Evolutionary conservation across 495 filamentous ascomycete genomes (phyloP).

Genomic region (Lichina pygmaea): DNA sequence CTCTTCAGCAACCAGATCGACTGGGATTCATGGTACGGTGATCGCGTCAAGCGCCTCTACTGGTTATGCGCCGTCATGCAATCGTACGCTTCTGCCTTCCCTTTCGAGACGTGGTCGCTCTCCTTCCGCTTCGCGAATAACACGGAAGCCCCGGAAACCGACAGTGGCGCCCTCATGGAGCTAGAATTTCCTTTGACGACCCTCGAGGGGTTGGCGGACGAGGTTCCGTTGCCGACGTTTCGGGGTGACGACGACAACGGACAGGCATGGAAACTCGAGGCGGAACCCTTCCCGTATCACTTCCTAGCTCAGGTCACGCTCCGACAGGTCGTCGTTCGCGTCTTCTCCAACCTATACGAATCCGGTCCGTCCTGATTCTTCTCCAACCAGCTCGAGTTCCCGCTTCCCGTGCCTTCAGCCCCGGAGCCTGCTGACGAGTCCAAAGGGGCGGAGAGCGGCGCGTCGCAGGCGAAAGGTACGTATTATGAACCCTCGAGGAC

Average conservation of each 20-base stretch:
- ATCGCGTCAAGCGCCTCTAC: slow-evolving; percentile 25
- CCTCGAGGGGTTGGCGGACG: slow-evolving; percentile 19
- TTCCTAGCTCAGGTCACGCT: slow-evolving; percentile 31
- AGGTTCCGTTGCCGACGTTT: slow-evolving; percentile 25
- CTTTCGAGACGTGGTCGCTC: background rate
- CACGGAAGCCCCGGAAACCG: background rate
- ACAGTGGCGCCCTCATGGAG: slow-evolving; percentile 24
- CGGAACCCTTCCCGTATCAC: slow-evolving; percentile 22
- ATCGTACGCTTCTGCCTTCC: slow-evolving; percentile 14
- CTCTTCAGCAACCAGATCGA: slow-evolving; percentile 16
- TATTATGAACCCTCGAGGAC: slow-evolving; percentile 9
- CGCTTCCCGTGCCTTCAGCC: background rate
- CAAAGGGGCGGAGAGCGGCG: background rate
- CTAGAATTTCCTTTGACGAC: slow-evolving; percentile 26
- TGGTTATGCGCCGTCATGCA: slow-evolving; percentile 34
- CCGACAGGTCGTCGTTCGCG: slow-evolving; percentile 20
- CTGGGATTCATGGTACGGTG: slow-evolving; percentile 18
- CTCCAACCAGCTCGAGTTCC: background rate
- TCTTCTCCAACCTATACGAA: slow-evolving; percentile 21
- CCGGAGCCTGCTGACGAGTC: no score
- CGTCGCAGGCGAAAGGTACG: background rate
- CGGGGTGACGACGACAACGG: slow-evolving; percentile 17
- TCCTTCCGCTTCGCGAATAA: background rate
- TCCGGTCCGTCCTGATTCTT: background rate
- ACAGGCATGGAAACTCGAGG: background rate